Conservation (phyloP, 176 grass and related monocot genomes). For the Oropetium thomaeum region DNA sequence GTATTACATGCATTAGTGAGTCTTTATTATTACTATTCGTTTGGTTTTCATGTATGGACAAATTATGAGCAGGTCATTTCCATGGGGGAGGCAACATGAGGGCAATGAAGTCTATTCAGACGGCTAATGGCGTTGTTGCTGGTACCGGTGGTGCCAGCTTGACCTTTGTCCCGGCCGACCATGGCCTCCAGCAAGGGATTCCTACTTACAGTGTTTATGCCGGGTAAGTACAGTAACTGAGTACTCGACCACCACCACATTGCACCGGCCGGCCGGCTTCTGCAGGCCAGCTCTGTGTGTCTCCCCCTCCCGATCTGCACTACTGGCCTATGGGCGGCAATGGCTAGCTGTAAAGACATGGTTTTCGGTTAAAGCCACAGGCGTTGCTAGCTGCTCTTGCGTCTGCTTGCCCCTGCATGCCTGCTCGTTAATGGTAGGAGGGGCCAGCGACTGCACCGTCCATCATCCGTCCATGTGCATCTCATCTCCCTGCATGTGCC, state of each 20-base stretch:
- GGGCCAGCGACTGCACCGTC: slow-evolving; percentile 54
- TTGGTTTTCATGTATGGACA: not conserved
- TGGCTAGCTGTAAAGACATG: slow-evolving; percentile 53
- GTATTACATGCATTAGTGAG: too few species aligned
- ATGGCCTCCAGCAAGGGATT: slow-evolving; percentile 54
- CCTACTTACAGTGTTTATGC: slow-evolving; percentile 44
- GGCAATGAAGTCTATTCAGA: slow-evolving; percentile 43
- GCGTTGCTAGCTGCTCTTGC: not conserved
- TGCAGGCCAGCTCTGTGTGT: not conserved
- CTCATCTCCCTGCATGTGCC: slow-evolving; percentile 30
- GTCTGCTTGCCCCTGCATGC: slow-evolving; percentile 22
- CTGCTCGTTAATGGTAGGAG: slow-evolving; percentile 47
- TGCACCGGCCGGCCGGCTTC: not conserved
- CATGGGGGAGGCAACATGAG: slow-evolving; percentile 32
- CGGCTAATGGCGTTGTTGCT: slow-evolving; percentile 10
- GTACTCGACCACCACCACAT: not conserved
- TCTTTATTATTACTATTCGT: not conserved
- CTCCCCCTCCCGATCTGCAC: not conserved
- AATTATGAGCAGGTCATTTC: slow-evolving; percentile 9
- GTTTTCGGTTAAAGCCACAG: slow-evolving; percentile 39
- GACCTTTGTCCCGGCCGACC: slow-evolving; percentile 27
- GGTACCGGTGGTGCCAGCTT: slow-evolving; percentile 33
- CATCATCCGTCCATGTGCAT: slow-evolving; percentile 38
- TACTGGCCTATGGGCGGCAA: not conserved
- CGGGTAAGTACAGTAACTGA: slow-evolving; percentile 20